Base-by-base conservation (phyloP, 108 stramenopile genomes). In the Pseudonitzschia multistriata region DNA sequence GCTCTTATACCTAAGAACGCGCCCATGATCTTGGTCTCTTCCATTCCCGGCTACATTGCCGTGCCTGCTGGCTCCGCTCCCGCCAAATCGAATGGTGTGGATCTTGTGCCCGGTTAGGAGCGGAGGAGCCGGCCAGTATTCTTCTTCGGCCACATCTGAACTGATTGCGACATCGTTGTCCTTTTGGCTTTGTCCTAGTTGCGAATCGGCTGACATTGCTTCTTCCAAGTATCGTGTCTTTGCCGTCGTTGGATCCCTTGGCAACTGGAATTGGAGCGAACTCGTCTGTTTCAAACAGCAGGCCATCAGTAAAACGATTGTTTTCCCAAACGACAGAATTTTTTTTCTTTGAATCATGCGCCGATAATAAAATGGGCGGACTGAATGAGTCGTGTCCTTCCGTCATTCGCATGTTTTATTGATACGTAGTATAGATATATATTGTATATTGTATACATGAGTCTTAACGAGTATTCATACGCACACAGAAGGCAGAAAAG, bases 1-100 rank as follows among this genome's bases (percentile, higher is more conserved):
- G 34, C 63, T 64, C 40, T 64, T 64, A 22, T 64, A 64, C 21
- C 42, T 21, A 3, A 64, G 34, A 8, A 64, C 63, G 13, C 40
- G 22, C n/a, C 5, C 0, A 34, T 59, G 7, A 4, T 59, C 6
- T 57, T 57, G 52, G 0, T 53, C 8, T 53, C 0, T 8, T 53
- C 25, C 37, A 39, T 8, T 13, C 52, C 8, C 52, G 8, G 8
- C 52, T 19, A 53, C 52, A 39, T 7, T 39, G 7, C 19, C 25
- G 52, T 53, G 7, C 11, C 25, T 55, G 13, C 3, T 37, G 1
- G 17, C 34, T 3, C 3, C 3, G 29, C 57, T 6, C n/a, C 11
- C 35, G 35, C 57, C 57, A 30, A 59, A 59, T 33, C 34, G 34
- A 29, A 59, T 59, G 3, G 57, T 36, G 31, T 59, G 57, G 19